A percentile compares a stretch with the other conserved stretches of the same genome.
Conservation (phyloP, 257 asterid genomes). For the Gynochthodes officinalis region DNA sequence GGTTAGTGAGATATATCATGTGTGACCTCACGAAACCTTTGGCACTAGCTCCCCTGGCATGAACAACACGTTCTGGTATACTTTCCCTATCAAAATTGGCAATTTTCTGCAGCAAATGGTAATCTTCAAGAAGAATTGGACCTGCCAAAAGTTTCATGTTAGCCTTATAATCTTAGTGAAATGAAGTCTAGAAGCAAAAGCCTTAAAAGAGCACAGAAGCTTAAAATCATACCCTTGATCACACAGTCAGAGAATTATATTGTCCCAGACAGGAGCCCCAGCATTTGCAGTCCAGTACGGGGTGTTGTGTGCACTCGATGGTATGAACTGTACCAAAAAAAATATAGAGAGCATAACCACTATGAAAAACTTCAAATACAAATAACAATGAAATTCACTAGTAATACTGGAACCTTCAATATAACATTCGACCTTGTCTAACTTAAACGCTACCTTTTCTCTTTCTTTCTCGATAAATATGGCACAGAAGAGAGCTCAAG, state of each 20-base stretch:
- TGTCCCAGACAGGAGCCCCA: too few relatives aligned
- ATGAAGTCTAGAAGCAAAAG: too few relatives aligned
- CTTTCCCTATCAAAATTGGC: conserved; percentile 42
- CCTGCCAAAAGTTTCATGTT: conserved; percentile 15
- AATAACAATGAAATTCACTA: too few relatives aligned
- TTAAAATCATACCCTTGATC: too few relatives aligned
- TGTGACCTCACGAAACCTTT: conserved; percentile 40
- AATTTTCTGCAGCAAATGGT: conserved; percentile 41
- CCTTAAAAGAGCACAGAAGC: too few relatives aligned
- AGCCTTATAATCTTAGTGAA: too few relatives aligned
- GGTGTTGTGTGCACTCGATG: conserved; percentile 34
- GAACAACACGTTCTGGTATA: conserved; percentile 41
- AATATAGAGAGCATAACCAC: conserved; percentile 1
- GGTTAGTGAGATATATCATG: conserved; percentile 33
- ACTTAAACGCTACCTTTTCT: too few relatives aligned
- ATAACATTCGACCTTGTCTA: too few relatives aligned
- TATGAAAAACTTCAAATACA: neutral
- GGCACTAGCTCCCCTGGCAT: conserved; percentile 46
- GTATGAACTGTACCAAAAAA: conserved; percentile 23
- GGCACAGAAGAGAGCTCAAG: too few relatives aligned
- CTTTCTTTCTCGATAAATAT: too few relatives aligned
- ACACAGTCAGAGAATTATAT: too few relatives aligned
- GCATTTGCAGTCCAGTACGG: conserved; percentile 31
- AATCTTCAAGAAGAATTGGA: conserved; percentile 39
- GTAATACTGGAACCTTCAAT: too few relatives aligned